Conservation (phyloP, 257 asterid genomes). For the Primulina tabacum region DNA sequence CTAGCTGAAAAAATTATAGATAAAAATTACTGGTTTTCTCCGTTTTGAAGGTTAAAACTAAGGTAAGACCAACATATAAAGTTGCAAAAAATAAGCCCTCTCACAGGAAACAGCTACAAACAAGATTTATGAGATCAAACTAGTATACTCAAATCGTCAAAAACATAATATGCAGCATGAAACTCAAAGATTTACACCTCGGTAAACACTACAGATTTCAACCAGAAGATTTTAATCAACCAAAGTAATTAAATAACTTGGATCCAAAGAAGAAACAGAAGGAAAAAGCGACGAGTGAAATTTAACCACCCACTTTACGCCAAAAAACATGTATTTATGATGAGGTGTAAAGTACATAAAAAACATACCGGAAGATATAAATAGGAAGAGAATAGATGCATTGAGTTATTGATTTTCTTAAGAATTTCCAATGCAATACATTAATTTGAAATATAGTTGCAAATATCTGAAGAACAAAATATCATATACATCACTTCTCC, state of each 20-base stretch:
- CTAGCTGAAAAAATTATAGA: not conserved
- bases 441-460: slow-evolving; percentile 1
- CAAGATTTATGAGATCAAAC: slow-evolving; percentile 1
- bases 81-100: not conserved
- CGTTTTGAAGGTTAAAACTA: not conserved
- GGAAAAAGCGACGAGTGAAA: not conserved
- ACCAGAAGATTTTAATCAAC: not conserved
- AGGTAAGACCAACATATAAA: slow-evolving; percentile 3
- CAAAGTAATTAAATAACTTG: slow-evolving; percentile 3
- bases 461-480: slow-evolving; percentile 8
- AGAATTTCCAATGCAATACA: not conserved
- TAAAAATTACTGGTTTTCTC: not conserved
- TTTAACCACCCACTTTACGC: not conserved
- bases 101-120: not conserved
- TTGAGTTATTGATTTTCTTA: slow-evolving; percentile 3
- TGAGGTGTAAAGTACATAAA: not conserved
- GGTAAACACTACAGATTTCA: not conserved
- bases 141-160: slow-evolving; percentile 4
- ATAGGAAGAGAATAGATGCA: slow-evolving; percentile 19
- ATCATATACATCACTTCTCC: slow-evolving; percentile 19
- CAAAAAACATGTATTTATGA: not conserved
- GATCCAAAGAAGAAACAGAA: not conserved
- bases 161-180: slow-evolving; percentile 16
- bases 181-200: not conserved
- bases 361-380: not conserved